Conservation (phyloP, 2,329 filamentous ascomycete genomes). For the Apiospora pterosperma region DNA sequence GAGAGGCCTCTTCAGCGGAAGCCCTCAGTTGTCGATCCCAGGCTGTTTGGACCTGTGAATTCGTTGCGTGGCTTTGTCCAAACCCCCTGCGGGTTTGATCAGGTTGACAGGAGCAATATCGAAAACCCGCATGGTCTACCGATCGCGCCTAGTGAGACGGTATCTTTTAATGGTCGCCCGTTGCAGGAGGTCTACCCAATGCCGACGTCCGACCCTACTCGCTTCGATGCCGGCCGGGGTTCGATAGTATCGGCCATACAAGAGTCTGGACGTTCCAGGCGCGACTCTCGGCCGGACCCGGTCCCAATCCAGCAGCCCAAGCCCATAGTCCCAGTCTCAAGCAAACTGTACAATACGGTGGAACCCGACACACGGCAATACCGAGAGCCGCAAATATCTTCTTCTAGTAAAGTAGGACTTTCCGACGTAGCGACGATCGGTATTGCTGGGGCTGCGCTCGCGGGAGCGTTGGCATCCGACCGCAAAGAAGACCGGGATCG, state of each 20-base stretch:
- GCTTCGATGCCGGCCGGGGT: slow-evolving; percentile 54
- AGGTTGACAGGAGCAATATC: slow-evolving; percentile 28
- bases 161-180: slow-evolving; percentile 32
- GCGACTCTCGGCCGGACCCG: slow-evolving; percentile 49
- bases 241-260: slow-evolving; percentile 43
- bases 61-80: slow-evolving; percentile 56
- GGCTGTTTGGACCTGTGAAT: slow-evolving; percentile 57
- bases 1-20: slow-evolving; percentile 25
- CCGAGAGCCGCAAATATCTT: slow-evolving; percentile 28
- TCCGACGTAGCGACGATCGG: slow-evolving; percentile 45
- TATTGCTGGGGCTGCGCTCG: slow-evolving; percentile 46
- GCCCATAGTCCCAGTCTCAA: slow-evolving; percentile 70
- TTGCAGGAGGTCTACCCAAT: slow-evolving; percentile 66
- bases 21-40: slow-evolving; percentile 52
- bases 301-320: slow-evolving; percentile 82
- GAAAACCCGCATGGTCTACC: slow-evolving; percentile 33
- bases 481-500: slow-evolving; percentile 24
- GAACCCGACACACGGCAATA: slow-evolving; percentile 29
- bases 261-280: slow-evolving; percentile 28
- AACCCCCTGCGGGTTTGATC: slow-evolving; percentile 53
- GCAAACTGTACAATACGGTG: slow-evolving; percentile 60
- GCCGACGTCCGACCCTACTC: slow-evolving; percentile 61
- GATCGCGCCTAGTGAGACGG: slow-evolving; percentile 31
- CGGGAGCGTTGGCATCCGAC: slow-evolving; percentile 41
- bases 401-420: slow-evolving; percentile 37